These are phyloP conservation scores for Aspergillus fischeri DNA, from an alignment of 2,329 filamentous ascomycete species.

Conservation along the genomic window DNA sequence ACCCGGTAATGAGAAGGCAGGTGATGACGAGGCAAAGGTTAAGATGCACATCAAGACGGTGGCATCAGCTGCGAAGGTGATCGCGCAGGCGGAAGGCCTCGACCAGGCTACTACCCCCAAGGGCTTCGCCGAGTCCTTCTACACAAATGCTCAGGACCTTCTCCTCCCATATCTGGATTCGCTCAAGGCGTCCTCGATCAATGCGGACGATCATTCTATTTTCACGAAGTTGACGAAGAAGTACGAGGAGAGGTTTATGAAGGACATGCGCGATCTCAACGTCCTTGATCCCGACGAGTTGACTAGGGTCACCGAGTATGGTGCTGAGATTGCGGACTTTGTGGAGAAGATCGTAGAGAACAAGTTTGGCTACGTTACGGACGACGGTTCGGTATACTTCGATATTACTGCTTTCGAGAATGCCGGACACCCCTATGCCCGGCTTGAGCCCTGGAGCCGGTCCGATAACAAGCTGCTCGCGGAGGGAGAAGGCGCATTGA, in stretches of 20 bases:
- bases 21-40: constrained; percentile 78
- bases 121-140: constrained; percentile 46
- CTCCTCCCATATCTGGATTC: constrained; percentile 78
- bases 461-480: constrained; percentile 79
- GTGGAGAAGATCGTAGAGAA: constrained; percentile 79
- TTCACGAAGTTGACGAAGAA: constrained; percentile 82
- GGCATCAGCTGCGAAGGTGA: constrained; percentile 50
- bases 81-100: constrained; percentile 34
- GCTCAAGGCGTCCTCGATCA: constrained; percentile 53
- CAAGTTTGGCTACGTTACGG: constrained; percentile 72
- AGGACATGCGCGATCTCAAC: constrained; percentile 83
- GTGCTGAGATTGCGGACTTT: constrained; percentile 79
- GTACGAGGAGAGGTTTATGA: constrained; percentile 82
- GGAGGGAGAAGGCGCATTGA: constrained; percentile 82
- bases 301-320: constrained; percentile 89
- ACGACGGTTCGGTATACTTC: constrained; percentile 87
- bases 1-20: constrained; percentile 53
- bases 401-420: constrained; percentile 84
- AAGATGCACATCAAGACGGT: constrained; percentile 80
- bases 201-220: constrained; percentile 64
- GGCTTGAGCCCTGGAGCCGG: constrained; percentile 77
- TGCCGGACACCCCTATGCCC: constrained; percentile 78
- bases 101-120: constrained; percentile 18
- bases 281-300: constrained; percentile 76
- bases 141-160: constrained; percentile 60